phyloP scores from a whole-genome alignment of 257 asterid genomes.

The Nicotiana obtusifolia region DNA sequence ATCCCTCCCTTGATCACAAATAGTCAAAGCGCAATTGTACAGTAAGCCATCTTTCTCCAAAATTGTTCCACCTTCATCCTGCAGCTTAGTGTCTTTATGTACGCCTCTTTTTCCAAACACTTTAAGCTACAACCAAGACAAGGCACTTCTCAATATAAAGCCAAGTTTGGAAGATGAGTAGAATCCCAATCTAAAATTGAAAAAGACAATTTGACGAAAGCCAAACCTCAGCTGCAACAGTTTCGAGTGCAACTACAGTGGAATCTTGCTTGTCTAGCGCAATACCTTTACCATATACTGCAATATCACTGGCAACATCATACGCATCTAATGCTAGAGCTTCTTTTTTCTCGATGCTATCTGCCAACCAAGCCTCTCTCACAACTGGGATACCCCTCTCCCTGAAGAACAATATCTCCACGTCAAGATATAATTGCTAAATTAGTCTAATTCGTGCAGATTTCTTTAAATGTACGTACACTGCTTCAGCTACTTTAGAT shows the following conservation, averaged over 20 bases:
- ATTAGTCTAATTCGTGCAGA: background rate
- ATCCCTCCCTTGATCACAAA: conserved; percentile 37
- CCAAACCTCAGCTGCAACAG: conserved; percentile 53
- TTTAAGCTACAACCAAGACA: conserved; percentile 45
- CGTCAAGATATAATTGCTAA: background rate
- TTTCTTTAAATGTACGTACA: conserved; percentile 30
- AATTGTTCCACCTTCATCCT: conserved; percentile 58
- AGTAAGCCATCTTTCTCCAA: conserved; percentile 64
- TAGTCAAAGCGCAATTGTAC: conserved; percentile 67
- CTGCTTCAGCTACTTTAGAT: conserved; percentile 63
- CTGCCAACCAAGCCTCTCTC: conserved; percentile 72
- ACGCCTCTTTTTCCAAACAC: conserved; percentile 81
- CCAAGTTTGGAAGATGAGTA: background rate
- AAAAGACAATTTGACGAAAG: background rate
- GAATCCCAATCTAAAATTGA: background rate
- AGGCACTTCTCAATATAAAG: background rate
- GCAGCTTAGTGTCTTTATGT: conserved; percentile 72
- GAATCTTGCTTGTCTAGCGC: conserved; percentile 58
- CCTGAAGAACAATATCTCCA: conserved; percentile 27
- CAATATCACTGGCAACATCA: conserved; percentile 53
- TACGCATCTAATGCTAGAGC: conserved; percentile 55
- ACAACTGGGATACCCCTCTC: conserved; percentile 66
- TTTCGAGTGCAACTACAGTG: conserved; percentile 57
- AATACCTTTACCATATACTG: conserved; percentile 51
- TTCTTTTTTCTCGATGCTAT: conserved; percentile 49